Percentiles rank a stretch among this genome's conserved stretches.
Conservation (phyloP, 2,329 filamentous ascomycete genomes). For the Elsinoe necatrix region DNA sequence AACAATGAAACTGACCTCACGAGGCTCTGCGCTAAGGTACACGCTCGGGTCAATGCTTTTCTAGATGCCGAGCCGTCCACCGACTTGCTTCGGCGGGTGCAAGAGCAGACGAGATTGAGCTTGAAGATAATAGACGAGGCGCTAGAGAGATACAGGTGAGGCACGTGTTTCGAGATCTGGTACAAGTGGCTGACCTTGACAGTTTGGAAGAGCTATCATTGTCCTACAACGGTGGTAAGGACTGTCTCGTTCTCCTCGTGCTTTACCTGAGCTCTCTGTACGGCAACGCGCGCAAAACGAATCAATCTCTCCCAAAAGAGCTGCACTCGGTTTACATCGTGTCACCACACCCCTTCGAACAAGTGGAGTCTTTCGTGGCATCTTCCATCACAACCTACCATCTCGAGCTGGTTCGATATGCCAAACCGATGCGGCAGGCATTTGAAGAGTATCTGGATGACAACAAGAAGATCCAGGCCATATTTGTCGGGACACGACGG, state of each 20-base stretch:
- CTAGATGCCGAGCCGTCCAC: constrained; percentile 51
- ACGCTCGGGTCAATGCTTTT: constrained; percentile 56
- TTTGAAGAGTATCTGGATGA: constrained; percentile 69
- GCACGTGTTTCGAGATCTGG: constrained; percentile 17
- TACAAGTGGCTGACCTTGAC: constrained; percentile 17
- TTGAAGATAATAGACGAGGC: constrained; percentile 68
- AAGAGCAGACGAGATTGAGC: constrained; percentile 64
- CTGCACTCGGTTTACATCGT: constrained; percentile 86
- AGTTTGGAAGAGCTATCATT: constrained; percentile 73
- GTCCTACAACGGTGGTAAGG: constrained; percentile 96
- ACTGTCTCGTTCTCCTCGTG: constrained; percentile 86
- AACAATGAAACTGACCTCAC: constrained; percentile 40
- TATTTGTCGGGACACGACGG: constrained; percentile 79
- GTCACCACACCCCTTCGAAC: constrained; percentile 70
- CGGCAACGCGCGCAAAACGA: constrained; percentile 22
- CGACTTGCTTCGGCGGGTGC: constrained; percentile 54
- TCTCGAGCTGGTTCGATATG: constrained; percentile 66
- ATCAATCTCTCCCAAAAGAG: constrained; percentile 21
- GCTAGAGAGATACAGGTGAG: constrained; percentile 65
- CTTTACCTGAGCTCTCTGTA: constrained; percentile 65
- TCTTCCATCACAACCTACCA: constrained; percentile 59
- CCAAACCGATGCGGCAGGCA: constrained; percentile 69
- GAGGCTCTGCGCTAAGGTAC: constrained; percentile 43
- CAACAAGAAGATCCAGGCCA: constrained; percentile 57
- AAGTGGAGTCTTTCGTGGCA: constrained; percentile 78